These are phyloP conservation scores for Trichoderma endophyticum DNA, from an alignment of 2,329 filamentous ascomycete genomes.

Conservation along the genomic window DNA sequence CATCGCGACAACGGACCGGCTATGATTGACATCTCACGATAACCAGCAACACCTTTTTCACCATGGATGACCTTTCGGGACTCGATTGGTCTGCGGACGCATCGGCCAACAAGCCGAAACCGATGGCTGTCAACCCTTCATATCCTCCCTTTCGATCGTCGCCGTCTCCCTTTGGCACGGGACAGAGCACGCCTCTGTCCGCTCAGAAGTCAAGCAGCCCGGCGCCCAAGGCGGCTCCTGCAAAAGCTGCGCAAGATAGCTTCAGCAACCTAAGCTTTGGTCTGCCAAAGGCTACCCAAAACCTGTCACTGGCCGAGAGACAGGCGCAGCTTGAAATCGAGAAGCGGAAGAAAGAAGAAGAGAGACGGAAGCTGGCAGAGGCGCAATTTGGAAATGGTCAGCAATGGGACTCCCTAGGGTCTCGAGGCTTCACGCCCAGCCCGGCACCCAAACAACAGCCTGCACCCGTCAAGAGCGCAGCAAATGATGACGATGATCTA, in stretches of 20 bases:
- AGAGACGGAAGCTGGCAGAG: constrained; percentile 68
- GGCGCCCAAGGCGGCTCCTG: constrained; percentile 42
- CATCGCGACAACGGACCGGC: constrained; percentile 24
- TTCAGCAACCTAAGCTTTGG: constrained; percentile 71
- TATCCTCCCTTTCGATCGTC: constrained; percentile 54
- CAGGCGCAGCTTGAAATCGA: constrained; percentile 64
- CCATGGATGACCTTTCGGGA: constrained; percentile 61
- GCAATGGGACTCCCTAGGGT: constrained; percentile 73
- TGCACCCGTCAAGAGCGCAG: constrained; percentile 18
- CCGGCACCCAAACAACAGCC: constrained; percentile 24
- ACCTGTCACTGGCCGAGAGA: constrained; percentile 74
- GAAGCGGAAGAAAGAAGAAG: constrained; percentile 69
- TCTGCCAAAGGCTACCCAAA: constrained; percentile 58
- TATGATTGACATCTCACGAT: constrained; percentile 28
- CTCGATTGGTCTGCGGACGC: constrained; percentile 57
- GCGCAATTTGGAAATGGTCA: constrained; percentile 72
- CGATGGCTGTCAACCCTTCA: constrained; percentile 42
- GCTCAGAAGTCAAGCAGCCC: constrained; percentile 44
- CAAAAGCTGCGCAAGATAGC: constrained; percentile 63
- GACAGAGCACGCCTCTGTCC: constrained; percentile 55
- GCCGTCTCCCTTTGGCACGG: constrained; percentile 54
- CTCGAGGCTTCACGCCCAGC: constrained; percentile 44
- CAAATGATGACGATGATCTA: constrained; percentile 56
- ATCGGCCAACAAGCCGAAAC: constrained; percentile 31
- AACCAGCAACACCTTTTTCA: constrained; percentile 24